Conservation (phyloP, 1,284 basidiomycete species). For the Trichosporon inkin region DNA sequence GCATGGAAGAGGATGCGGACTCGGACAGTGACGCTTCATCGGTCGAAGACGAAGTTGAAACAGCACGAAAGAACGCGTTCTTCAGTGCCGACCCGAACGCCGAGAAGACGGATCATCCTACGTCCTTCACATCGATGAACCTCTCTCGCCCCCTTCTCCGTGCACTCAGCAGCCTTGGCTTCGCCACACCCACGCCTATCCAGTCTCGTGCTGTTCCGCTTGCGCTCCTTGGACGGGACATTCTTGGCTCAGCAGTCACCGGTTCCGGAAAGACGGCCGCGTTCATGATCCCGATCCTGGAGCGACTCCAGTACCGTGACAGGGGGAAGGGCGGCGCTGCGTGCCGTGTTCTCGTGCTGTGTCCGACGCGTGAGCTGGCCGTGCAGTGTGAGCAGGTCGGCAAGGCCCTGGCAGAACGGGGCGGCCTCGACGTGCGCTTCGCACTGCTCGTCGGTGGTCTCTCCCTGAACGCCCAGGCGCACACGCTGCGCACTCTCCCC, state of each 20-base stretch:
- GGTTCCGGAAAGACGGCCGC: constrained; percentile 97
- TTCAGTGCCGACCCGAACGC: constrained; percentile 59
- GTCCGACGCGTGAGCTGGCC: constrained; percentile 89
- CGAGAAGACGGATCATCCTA: constrained; percentile 46
- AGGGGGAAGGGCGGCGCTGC: constrained; percentile 73
- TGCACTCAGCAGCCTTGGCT: constrained; percentile 74
- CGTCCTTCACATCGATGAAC: constrained; percentile 79
- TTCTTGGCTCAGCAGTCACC: constrained; percentile 91
- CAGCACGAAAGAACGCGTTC: constrained; percentile 76
- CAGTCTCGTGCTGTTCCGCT: constrained; percentile 89
- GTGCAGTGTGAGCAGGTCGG: constrained; percentile 93
- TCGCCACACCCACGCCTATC: constrained; percentile 87
- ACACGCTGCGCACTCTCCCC: constrained; percentile 73
- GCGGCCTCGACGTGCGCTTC: constrained; percentile 82
- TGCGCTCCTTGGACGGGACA: constrained; percentile 86
- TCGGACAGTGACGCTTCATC: constrained; percentile 48
- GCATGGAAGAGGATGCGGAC: constrained; percentile 32
- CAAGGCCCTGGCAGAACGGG: constrained; percentile 63
- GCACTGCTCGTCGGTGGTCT: constrained; percentile 89
- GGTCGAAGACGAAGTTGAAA: constrained; percentile 65
- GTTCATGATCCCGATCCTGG: constrained; percentile 89
- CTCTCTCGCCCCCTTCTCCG: constrained; percentile 85
- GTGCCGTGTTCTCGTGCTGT: constrained; percentile 89
- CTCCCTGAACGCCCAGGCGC: constrained; percentile 85
- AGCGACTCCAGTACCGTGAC: constrained; percentile 83